These are phyloP conservation scores for Chlorella ohadii DNA, from an alignment of 139 green algal genomes.

Conservation along the genomic window DNA sequence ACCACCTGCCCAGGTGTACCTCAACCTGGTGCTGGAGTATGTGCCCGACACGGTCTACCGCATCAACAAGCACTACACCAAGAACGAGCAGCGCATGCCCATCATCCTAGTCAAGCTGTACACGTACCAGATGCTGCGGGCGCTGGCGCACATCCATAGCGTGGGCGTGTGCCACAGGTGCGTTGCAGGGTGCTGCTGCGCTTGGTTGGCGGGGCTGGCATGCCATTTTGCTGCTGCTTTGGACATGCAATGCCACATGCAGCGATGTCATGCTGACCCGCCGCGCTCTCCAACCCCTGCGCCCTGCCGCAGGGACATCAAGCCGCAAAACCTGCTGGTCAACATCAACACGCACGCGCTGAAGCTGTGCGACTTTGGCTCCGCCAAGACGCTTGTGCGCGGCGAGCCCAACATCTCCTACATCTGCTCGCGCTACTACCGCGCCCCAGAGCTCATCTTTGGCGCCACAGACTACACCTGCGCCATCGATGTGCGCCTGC, in stretches of 20 bases:
- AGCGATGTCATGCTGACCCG: not conserved
- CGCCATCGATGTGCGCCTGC: slow-evolving; percentile 91
- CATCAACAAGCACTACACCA: slow-evolving; percentile 97
- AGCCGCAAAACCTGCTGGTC: slow-evolving; percentile 96
- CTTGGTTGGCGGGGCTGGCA: not conserved
- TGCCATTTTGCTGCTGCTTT: not conserved
- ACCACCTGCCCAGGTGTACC: slow-evolving; percentile 84
- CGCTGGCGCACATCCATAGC: slow-evolving; percentile 85
- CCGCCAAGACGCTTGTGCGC: slow-evolving; percentile 92
- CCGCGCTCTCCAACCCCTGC: not conserved
- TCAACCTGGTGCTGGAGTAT: slow-evolving; percentile 99
- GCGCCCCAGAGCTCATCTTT: slow-evolving; percentile 99
- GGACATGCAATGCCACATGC: not conserved
- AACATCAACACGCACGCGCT: slow-evolving; percentile 93
- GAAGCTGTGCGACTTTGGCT: slow-evolving; percentile 99
- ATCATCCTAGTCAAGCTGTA: slow-evolving; percentile 96
- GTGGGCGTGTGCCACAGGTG: slow-evolving; percentile 89
- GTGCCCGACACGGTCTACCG: slow-evolving; percentile 98
- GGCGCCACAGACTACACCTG: slow-evolving; percentile 98
- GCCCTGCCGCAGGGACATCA: slow-evolving; percentile 80
- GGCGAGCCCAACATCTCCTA: slow-evolving; percentile 99
- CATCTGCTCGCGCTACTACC: slow-evolving; percentile 98
- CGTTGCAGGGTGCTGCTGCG: not conserved
- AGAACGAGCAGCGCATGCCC: slow-evolving; percentile 94
- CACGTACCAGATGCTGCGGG: slow-evolving; percentile 91